phyloP scores from a whole-genome alignment of 805 yeast genomes.

The Myxozyma lipomycoides region DNA sequence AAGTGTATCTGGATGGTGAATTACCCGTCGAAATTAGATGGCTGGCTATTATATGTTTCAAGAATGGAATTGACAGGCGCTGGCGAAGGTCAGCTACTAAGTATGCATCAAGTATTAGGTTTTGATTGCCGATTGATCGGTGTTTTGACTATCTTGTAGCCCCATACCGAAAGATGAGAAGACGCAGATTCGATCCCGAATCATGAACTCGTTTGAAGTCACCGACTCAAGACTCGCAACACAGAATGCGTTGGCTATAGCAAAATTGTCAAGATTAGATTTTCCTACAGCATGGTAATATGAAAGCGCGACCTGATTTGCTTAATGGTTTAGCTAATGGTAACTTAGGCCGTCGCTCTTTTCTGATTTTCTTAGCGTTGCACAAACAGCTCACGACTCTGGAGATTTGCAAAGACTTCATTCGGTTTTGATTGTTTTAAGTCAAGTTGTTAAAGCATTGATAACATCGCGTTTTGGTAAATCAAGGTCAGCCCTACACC shows the following conservation, averaged over 20 bases:
- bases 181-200: slow-evolving; percentile 50
- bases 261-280: slow-evolving; percentile 75
- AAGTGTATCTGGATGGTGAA: slow-evolving; percentile 57
- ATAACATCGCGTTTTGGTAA: slow-evolving; percentile 79
- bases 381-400: slow-evolving; percentile 42
- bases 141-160: slow-evolving; percentile 8
- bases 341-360: slow-evolving; percentile 53
- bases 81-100: slow-evolving; percentile 71
- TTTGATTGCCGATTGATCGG: neutral
- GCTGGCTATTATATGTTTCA: slow-evolving; percentile 82
- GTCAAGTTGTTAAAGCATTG: slow-evolving; percentile 72
- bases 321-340: neutral
- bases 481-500: slow-evolving; percentile 71
- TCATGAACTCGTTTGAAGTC: slow-evolving; percentile 61
- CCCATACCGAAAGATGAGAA: slow-evolving; percentile 67
- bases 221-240: slow-evolving; percentile 68
- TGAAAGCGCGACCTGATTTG: neutral
- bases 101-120: too few species aligned
- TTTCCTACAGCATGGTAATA: slow-evolving; percentile 75
- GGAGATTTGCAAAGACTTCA: slow-evolving; percentile 48
- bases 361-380: slow-evolving; percentile 45
- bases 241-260: slow-evolving; percentile 81
- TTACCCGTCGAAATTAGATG: slow-evolving; percentile 68
- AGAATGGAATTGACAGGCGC: slow-evolving; percentile 77
- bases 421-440: slow-evolving; percentile 62